Evolutionary conservation across 306 rosid genomes (phyloP), one percentile per base, ranked within the genome.

Genomic region (Cucurbita argyrosperma): DNA sequence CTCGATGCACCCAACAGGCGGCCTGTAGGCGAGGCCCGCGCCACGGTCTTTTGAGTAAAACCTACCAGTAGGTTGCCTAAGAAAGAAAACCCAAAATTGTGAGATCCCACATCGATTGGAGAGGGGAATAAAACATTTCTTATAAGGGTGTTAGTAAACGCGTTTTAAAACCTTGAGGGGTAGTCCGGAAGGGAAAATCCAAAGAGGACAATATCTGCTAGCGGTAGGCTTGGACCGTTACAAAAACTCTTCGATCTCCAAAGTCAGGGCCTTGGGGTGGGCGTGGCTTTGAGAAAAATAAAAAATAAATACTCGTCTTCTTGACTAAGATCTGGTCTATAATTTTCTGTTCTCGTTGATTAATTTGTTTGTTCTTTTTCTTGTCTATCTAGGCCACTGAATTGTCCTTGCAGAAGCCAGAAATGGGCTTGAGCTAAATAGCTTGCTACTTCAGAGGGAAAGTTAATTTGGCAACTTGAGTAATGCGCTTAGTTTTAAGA

Each of bases 401-500:
- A 50, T 70, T 50, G 8, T 14, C 8, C 46, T 7, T 14, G 9
- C 26, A 2, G 7, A 70, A 15, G 15, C 46, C 3, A 8, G 9
- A 70, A 30, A 70, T 70, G 74, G 46, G 74, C 51, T 50, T 30
- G 6, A 4, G 14, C 11, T 70, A 49, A 30, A 5, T 50, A 50
- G 40, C 15, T 70, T 70, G 74, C 13, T 23, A 50, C 46, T 9
- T 50, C 10, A 14, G 19, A 40, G 16, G 26, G 58, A 26, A 70
- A 35, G 59, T 30, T 70, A 15, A 50, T 50, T 26, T 26, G 42
- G 46, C 43, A 79, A 57, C 70, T 66, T 53, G 74, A 87, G 74
- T 84, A 81, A 90, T 94, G 97, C 89, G 82, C 80, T 80, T 82
- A 58, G 60, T 89, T 38, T 77, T 76, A 19, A 87, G 95, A 83